phyloP scores from a whole-genome alignment of 306 rosid species.

The Malus asiatica region DNA sequence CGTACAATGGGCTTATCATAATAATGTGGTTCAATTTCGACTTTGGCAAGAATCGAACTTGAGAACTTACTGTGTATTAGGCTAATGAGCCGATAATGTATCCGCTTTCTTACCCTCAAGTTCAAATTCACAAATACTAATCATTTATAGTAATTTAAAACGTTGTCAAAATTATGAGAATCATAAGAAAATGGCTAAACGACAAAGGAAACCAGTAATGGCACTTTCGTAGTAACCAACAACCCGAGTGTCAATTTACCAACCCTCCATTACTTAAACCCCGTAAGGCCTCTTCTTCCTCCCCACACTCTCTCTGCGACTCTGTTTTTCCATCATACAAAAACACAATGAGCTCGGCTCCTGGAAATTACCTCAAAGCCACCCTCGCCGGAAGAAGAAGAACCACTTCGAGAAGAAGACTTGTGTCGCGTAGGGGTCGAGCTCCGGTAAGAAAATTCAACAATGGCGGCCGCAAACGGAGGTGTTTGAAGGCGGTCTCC shows the following conservation, averaged over 20 bases:
- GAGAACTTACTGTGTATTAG: neutral
- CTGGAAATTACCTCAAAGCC: constrained; percentile 30
- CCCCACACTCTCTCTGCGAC: constrained; percentile 3
- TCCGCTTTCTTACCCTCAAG: too few relatives aligned
- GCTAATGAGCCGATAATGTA: neutral
- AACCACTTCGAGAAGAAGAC: constrained; percentile 8
- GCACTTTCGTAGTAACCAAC: constrained; percentile 41
- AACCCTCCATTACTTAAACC: constrained; percentile 51
- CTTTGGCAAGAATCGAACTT: too few relatives aligned
- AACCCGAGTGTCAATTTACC: constrained; percentile 27
- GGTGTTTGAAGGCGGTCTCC: constrained; percentile 42
- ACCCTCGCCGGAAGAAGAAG: constrained; percentile 29
- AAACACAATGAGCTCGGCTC: constrained; percentile 43
- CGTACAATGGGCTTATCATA: rapidly evolving
- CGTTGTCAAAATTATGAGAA: neutral
- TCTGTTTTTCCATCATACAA: neutral
- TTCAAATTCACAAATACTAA: neutral
- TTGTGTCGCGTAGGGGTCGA: constrained; percentile 2
- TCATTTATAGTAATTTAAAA: too few relatives aligned
- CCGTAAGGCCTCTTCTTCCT: constrained; percentile 4
- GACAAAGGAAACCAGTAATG: constrained; percentile 20
- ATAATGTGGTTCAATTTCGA: too few relatives aligned
- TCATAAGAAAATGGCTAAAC: neutral
- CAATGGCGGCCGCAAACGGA: constrained; percentile 15
- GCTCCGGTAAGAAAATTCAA: constrained; percentile 30